Evolutionary conservation across 371 early-diverging fungal genomes (phyloP), one percentile per base, ranked within the genome.

Genomic region (Rhizomucor pusillus): DNA sequence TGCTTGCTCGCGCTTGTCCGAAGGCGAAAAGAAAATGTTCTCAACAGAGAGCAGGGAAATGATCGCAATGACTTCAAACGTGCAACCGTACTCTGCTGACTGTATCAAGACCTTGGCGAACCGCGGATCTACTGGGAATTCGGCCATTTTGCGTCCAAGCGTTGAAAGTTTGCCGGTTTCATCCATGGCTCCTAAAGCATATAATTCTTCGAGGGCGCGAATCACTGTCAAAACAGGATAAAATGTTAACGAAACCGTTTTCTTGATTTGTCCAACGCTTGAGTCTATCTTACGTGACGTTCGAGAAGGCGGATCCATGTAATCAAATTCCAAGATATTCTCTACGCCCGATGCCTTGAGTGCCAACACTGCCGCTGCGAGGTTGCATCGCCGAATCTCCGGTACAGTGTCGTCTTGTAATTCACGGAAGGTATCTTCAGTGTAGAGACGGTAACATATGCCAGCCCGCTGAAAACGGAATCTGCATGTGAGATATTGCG

Each of bases 91-190:
- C 23, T 74, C 69, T 49, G 75, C 77, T 7, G 94, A 89, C 45
- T 88, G 82, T 19, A 96, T 81, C 25, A 99, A 69, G n/a, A 94
- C 92, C 64, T 90, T 94, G 50, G 98, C 86, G 65, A 85, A 90
- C 0, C 85, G 66, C 6, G 99, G 99, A 60, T 94, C 94, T 7
- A 99, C 75, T 1, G 99, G 99, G 62, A 97, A 97, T 50, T 88
- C 88, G 0, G 97, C 86, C 95, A 93, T 92, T 64, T 82, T 82
- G 43, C 79, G 77, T 18, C 99, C 99, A 20, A 93, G 67, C 5
- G 82, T 77, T 4, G 96, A 91, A 36, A 99, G 67, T 13, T 75
- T 61, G 11, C 96, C 95, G 3, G 79, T 73, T 45, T 90, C 89
- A 58, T 90, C 84, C 25, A 99, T 73, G 0, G 98, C 98, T 6